Percentiles rank a stretch among this genome's conserved stretches.
Evolutionary conservation across 257 asterid genomes (phyloP).

Genomic region (Gardenia jasminoides): DNA sequence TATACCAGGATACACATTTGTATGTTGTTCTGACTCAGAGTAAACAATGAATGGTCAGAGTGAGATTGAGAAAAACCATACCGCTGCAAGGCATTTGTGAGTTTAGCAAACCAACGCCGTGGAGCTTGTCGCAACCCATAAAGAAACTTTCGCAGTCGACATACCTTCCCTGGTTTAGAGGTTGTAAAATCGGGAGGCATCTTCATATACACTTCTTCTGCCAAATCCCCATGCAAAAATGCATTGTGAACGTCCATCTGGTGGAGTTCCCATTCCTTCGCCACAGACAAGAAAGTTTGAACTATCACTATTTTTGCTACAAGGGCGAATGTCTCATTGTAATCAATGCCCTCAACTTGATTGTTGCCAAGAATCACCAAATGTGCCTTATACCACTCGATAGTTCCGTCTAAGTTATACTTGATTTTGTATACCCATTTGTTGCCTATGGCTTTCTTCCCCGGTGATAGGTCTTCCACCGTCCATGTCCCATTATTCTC

Average conservation of each 20-base stretch:
- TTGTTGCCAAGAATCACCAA: neutral
- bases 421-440: neutral
- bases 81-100: neutral
- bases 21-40: no score
- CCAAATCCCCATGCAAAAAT: neutral
- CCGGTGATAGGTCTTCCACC: neutral
- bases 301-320: neutral
- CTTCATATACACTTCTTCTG: neutral
- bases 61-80: neutral
- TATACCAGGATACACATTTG: neutral
- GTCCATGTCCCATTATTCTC: neutral
- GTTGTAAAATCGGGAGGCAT: neutral
- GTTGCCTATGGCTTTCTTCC: neutral
- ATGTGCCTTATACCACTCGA: neutral
- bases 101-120: neutral
- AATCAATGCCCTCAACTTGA: neutral
- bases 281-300: neutral
- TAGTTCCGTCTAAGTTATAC: neutral
- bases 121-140: no score
- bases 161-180: neutral
- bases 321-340: neutral
- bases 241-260: constrained; percentile 1
- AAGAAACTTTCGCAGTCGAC: neutral
- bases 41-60: neutral
- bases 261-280: neutral